Conservation (phyloP, 768 basidiomycete species). For the Austroboletus eburneus region DNA sequence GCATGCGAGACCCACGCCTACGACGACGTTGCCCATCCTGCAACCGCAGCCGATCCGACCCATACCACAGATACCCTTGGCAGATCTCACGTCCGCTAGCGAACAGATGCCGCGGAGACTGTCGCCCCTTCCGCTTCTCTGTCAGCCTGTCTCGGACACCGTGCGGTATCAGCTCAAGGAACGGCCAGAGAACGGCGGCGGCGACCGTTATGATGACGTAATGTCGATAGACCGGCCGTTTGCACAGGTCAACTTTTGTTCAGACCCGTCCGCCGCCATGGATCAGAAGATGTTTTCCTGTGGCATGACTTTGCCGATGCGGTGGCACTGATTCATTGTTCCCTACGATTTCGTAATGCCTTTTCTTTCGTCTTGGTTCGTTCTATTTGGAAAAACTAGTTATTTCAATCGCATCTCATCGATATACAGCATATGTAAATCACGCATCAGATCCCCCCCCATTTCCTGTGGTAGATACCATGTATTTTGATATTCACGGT, state of each 20-base stretch:
- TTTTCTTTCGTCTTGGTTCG: neutral
- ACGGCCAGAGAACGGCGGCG: conserved; percentile 2
- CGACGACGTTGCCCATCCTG: conserved; percentile 24
- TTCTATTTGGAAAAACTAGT: conserved; percentile 2
- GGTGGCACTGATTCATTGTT: conserved; percentile 22
- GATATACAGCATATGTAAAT: conserved; percentile 26
- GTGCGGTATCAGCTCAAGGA: conserved; percentile 28
- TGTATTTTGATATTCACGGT: conserved; percentile 16
- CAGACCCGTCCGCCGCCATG: no score
- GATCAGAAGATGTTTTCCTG: conserved; percentile 17
- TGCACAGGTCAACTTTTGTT: no score
- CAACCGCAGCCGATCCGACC: conserved; percentile 34
- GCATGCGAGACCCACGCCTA: conserved; percentile 10
- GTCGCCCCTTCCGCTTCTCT: conserved; percentile 31
- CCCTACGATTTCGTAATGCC: conserved; percentile 1
- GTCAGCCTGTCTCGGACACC: conserved; percentile 32
- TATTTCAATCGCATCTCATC: conserved; percentile 22
- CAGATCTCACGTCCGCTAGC: conserved; percentile 24
- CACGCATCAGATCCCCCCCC: conserved; percentile 13
- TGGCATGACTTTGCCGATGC: conserved; percentile 17
- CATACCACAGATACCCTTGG: conserved; percentile 31
- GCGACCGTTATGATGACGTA: conserved; percentile 11
- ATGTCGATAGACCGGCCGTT: conserved; percentile 17
- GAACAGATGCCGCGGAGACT: conserved; percentile 16
- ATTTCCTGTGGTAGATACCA: conserved; percentile 17